A percentile compares a stretch with the other conserved stretches of the same genome.
Conservation (phyloP, 768 basidiomycete species). For the Leccinum boreale region DNA sequence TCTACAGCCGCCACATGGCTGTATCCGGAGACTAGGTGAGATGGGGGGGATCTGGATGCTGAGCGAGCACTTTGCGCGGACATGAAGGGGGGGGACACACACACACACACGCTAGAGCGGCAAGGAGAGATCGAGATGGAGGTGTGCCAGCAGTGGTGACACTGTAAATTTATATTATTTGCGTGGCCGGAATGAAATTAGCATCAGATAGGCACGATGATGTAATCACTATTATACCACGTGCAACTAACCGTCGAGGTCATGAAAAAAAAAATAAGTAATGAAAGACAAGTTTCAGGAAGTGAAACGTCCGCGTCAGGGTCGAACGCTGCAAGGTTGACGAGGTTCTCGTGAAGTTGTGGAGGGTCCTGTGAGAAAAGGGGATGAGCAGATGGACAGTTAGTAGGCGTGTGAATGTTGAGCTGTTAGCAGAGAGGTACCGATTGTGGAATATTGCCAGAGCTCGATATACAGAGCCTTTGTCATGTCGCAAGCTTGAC, state of each 20-base stretch:
- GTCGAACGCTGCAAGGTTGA: background rate
- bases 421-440: slow-evolving; percentile 31
- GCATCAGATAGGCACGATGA: slow-evolving; percentile 26
- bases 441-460: slow-evolving; percentile 38
- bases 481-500: slow-evolving; percentile 37
- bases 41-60: background rate
- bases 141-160: too few species aligned
- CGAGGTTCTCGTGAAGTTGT: background rate
- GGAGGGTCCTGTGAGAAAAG: background rate
- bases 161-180: background rate
- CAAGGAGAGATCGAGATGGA: background rate
- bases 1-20: slow-evolving; percentile 14
- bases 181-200: slow-evolving; percentile 16
- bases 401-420: slow-evolving; percentile 28
- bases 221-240: slow-evolving; percentile 25
- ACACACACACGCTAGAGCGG: background rate
- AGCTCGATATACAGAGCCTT: slow-evolving; percentile 39
- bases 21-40: slow-evolving; percentile 2
- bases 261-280: slow-evolving; percentile 5
- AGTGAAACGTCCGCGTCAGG: background rate
- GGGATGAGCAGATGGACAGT: slow-evolving; percentile 1
- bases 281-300: background rate
- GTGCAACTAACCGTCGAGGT: slow-evolving; percentile 13
- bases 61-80: slow-evolving; percentile 10
- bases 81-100: slow-evolving; percentile 10